Conservation (phyloP, 768 basidiomycete genomes). For the Termitomyces sp. region DNA sequence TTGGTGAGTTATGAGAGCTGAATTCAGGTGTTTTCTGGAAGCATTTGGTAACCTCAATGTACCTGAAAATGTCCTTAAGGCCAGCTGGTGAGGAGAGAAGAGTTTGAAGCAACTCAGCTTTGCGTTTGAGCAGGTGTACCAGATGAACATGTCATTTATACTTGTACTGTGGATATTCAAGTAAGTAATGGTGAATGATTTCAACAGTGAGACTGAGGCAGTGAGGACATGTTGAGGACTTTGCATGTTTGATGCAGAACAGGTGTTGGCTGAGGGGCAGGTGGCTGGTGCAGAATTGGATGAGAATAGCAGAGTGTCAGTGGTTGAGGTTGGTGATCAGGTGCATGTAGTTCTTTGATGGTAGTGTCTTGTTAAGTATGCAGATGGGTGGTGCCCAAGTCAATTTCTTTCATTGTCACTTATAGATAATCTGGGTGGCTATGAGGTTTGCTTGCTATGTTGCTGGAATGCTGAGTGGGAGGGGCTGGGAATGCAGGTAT, state of each 20-base stretch:
- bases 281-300: not conserved
- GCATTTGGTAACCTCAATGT: not conserved
- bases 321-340: not conserved
- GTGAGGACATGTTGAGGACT: not conserved
- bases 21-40: not conserved
- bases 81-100: not conserved
- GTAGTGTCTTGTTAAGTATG: not conserved
- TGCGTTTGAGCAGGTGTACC: accelerated
- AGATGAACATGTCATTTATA: not conserved
- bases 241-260: not conserved
- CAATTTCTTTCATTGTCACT: not conserved
- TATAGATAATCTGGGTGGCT: too few species aligned
- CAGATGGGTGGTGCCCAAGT: not conserved
- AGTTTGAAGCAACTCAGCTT: conserved; percentile 3
- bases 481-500: too few species aligned
- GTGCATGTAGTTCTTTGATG: not conserved
- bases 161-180: not conserved
- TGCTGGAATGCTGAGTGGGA: too few species aligned
- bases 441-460: too few species aligned
- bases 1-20: not conserved
- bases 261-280: not conserved
- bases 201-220: not conserved
- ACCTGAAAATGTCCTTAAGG: not conserved
- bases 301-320: not conserved
- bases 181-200: not conserved